Evolutionary conservation across 2,329 filamentous ascomycete species (phyloP), one percentile per base, ranked within the genome.

Genomic region (Fusarium pseudograminearum): DNA sequence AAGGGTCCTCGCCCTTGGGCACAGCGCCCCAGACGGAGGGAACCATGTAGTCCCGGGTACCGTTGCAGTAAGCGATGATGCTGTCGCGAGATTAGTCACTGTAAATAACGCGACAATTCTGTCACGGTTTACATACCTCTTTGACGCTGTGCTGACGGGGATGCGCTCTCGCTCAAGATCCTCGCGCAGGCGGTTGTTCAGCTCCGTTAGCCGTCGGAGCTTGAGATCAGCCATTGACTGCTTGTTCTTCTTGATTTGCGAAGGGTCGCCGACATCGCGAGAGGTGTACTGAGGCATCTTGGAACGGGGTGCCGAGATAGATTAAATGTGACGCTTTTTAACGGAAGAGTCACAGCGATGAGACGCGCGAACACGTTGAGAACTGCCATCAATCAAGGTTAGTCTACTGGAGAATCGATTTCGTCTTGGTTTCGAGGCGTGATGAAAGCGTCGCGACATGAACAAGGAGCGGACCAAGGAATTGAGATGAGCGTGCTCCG

Each of bases 151-250:
- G 77, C 94, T 97, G 67, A 98, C 94, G 73, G 95, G 96, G 78
- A 98, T 97, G 76, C 96, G 89, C 80, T 97, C 94, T 80, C 96
- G 90, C 77, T 98, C 96, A 71, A 99, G 86, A 80, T 99, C 96
- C 83, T 99, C 96, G 77, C 94, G 93, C 80, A 99, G 85, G 76
- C 96, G 91, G 82, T 93, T 93, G 87, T 98, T 99, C 77, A 99
- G 89, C 85, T 99, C 96, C 67, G 94, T 98, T 82, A 99, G 87
- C 72, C 96, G 92, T 77, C 96, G 91, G 77, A 98, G 89, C 87
- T 99, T 99, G 72, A 99, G 89, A 81, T 99, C 96, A 75, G 95
- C 95, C 93, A 99, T 98, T 80, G 93, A 97, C 85, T 98, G 96
- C 87, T 98, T 98, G 86, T 97, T 98, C 85, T 94, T 97, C 87